These are phyloP conservation scores for Nosema muscidifuracis DNA, from an alignment of 371 early-diverging fungal species.

Conservation along the genomic window DNA sequence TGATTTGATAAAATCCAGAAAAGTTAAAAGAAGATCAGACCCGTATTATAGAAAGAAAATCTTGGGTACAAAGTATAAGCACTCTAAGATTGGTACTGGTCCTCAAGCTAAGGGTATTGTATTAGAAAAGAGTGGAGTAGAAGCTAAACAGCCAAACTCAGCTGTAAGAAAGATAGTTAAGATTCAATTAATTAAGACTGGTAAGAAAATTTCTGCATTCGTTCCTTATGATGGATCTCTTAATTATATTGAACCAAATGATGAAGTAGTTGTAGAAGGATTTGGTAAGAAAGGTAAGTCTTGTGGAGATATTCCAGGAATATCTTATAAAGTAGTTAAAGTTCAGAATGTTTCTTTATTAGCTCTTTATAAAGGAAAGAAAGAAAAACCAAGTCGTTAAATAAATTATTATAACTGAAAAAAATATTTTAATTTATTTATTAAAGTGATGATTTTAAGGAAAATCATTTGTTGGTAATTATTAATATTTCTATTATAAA, in stretches of 20 bases:
- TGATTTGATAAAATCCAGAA: slow-evolving; percentile 84
- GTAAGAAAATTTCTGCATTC: slow-evolving; percentile 99
- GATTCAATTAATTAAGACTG: slow-evolving; percentile 99
- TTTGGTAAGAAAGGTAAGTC: slow-evolving; percentile 71
- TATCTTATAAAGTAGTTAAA: slow-evolving; percentile 99
- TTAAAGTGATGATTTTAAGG: too few relatives aligned
- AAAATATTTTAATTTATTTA: neutral
- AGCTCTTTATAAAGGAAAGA: slow-evolving; percentile 99
- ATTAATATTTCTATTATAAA: too few relatives aligned
- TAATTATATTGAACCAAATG: slow-evolving; percentile 91
- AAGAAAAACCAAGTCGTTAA: slow-evolving; percentile 94
- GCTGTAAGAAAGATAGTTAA: slow-evolving; percentile 99
- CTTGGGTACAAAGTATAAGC: slow-evolving; percentile 89
- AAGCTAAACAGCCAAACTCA: slow-evolving; percentile 99
- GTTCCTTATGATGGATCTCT: slow-evolving; percentile 99
- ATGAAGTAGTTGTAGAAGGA: slow-evolving; percentile 63
- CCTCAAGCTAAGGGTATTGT: slow-evolving; percentile 99
- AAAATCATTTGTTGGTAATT: too few relatives aligned
- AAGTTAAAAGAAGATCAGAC: slow-evolving; percentile 96
- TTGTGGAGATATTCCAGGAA: slow-evolving; percentile 99
- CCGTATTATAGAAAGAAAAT: slow-evolving; percentile 93
- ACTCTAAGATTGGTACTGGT: slow-evolving; percentile 89
- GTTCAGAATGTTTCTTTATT: slow-evolving; percentile 96
- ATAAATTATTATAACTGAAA: slow-evolving; percentile 23
- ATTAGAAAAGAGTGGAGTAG: slow-evolving; percentile 99